phyloP scores from a whole-genome alignment of 75 land plant genomes.

The Cryptomeria japonica region DNA sequence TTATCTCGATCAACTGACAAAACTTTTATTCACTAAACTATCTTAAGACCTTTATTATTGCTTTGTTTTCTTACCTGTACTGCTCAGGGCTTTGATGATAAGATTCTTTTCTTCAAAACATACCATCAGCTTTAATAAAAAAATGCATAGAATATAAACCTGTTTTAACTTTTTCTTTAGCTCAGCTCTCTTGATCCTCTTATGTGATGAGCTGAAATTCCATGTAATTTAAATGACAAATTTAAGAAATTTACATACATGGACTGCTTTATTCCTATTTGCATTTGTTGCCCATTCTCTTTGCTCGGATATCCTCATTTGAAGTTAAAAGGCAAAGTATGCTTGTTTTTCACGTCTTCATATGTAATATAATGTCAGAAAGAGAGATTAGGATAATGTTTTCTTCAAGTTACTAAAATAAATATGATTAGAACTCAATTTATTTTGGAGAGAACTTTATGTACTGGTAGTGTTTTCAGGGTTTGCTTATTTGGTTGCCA shows the following conservation, averaged over 20 bases:
- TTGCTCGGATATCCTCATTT: neutral
- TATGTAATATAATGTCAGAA: neutral
- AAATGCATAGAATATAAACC: neutral
- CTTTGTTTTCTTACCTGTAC: neutral
- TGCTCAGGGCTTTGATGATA: neutral
- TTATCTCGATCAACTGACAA: neutral
- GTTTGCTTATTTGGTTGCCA: constrained; percentile 3
- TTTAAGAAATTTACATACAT: neutral
- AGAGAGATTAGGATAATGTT: neutral
- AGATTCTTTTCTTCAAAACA: neutral
- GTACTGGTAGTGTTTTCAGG: neutral
- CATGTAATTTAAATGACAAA: neutral
- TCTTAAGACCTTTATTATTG: neutral
- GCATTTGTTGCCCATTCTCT: neutral
- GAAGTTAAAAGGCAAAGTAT: neutral
- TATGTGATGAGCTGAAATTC: neutral
- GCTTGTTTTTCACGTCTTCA: neutral
- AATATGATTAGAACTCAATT: neutral
- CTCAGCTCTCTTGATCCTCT: neutral
- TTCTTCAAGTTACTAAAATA: neutral
- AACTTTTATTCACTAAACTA: neutral
- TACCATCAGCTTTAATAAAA: neutral
- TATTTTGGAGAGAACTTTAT: neutral
- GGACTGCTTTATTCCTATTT: neutral
- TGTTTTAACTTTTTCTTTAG: too few species aligned